Evolutionary conservation across 1,284 basidiomycete species (phyloP).

Genomic region (Moniliella sp.): DNA sequence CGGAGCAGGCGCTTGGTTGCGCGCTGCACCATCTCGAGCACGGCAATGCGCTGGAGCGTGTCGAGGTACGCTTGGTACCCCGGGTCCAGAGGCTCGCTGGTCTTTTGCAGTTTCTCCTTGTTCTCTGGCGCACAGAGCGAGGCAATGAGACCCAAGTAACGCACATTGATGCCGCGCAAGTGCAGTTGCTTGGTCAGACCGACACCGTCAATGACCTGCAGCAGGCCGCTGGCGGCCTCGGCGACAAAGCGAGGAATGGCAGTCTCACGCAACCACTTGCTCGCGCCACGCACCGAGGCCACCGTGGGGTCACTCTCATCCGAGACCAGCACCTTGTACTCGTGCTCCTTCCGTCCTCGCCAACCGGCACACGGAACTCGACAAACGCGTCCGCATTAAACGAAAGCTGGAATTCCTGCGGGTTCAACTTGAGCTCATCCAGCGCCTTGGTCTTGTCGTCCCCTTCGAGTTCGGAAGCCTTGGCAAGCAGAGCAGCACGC

Average conservation of each 20-base stretch:
- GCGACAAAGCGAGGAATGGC: constrained; percentile 37
- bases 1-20: constrained; percentile 41
- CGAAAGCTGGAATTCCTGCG: constrained; percentile 36
- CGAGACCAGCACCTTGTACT: constrained; percentile 17
- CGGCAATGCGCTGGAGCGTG: constrained; percentile 31
- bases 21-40: constrained; percentile 43
- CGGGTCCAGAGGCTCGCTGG: constrained; percentile 18
- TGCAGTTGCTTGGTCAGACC: constrained; percentile 40
- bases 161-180: constrained; percentile 42
- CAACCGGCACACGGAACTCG: constrained; percentile 15
- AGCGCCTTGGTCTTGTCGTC: constrained; percentile 9
- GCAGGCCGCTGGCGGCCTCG: constrained; percentile 38
- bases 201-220: constrained; percentile 38
- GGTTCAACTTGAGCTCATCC: constrained; percentile 5
- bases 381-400: constrained; percentile 45
- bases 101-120: constrained; percentile 28
- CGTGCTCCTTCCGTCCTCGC: constrained; percentile 6
- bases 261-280: constrained; percentile 38
- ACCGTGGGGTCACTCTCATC: constrained; percentile 39
- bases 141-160: constrained; percentile 40
- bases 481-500: no score
- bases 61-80: constrained; percentile 22
- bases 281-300: constrained; percentile 40
- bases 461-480: constrained; percentile 36
- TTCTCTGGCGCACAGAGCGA: constrained; percentile 31